These are phyloP conservation scores for Micromonas pusilla DNA, from an alignment of 139 green algal genomes.

Conservation along the genomic window DNA sequence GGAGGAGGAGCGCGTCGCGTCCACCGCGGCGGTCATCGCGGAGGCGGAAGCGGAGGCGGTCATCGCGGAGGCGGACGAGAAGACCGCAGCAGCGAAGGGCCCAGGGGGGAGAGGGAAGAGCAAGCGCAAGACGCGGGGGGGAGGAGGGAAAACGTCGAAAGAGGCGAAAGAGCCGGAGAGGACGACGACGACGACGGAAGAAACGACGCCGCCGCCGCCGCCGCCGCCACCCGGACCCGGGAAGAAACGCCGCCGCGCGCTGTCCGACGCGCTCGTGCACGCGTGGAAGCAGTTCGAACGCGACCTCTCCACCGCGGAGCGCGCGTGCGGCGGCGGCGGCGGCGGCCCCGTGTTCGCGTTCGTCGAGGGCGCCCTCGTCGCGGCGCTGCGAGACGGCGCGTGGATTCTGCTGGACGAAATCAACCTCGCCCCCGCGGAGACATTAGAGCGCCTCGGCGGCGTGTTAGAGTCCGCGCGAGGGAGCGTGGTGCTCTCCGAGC, in stretches of 20 bases:
- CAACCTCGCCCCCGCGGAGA: constrained; percentile 49
- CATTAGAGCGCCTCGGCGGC: constrained; percentile 54
- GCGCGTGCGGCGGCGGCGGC: background rate
- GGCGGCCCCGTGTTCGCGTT: constrained; percentile 51
- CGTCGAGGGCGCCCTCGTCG: constrained; percentile 73
- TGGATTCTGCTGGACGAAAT: constrained; percentile 97
- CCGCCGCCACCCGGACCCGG: background rate
- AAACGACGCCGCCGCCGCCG: background rate
- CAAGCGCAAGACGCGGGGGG: too few relatives aligned
- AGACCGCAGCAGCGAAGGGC: too few relatives aligned
- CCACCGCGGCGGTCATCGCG: background rate
- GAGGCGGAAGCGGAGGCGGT: background rate
- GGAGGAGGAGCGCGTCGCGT: background rate
- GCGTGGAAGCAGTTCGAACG: constrained; percentile 10
- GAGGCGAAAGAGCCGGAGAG: background rate
- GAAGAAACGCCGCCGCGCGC: background rate
- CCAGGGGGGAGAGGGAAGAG: background rate
- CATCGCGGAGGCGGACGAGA: background rate
- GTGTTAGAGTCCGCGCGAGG: constrained; percentile 69
- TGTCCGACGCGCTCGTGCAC: constrained; percentile 7
- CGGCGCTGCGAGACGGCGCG: constrained; percentile 76
- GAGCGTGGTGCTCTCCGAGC: constrained; percentile 68
- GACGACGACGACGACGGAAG: background rate
- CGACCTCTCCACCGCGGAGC: constrained; percentile 12
- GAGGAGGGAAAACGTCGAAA: background rate